Conservation (phyloP, 208 protist species). For the Crithidia sp. region DNA sequence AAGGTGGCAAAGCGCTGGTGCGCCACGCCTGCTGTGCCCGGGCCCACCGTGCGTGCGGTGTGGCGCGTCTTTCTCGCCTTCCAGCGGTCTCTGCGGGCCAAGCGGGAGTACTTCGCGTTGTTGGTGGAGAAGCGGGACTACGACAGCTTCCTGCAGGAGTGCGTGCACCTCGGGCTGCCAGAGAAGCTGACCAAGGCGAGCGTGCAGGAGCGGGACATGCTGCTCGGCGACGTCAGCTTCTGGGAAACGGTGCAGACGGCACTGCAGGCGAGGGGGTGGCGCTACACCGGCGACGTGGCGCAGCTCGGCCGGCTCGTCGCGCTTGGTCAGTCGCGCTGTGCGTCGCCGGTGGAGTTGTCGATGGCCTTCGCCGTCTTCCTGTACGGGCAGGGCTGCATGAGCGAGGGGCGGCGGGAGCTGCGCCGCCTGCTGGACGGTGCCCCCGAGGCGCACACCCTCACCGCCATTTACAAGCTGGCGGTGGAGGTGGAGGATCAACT, state of each 20-base stretch:
- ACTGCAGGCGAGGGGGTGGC: slow-evolving; percentile 51
- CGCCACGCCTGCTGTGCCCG: slow-evolving; percentile 44
- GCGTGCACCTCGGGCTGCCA: slow-evolving; percentile 36
- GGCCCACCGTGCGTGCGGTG: slow-evolving; percentile 50
- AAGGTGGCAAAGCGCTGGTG: slow-evolving; percentile 58
- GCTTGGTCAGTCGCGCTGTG: slow-evolving; percentile 44
- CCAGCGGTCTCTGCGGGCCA: slow-evolving; percentile 47
- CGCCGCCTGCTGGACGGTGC: slow-evolving; percentile 51
- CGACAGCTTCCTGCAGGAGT: slow-evolving; percentile 65
- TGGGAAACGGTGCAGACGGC: slow-evolving; percentile 73
- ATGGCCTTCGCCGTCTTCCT: slow-evolving; percentile 70
- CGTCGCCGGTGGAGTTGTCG: slow-evolving; percentile 55
- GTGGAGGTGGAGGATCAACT: slow-evolving; percentile 82
- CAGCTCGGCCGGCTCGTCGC: slow-evolving; percentile 53
- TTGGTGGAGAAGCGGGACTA: slow-evolving; percentile 52
- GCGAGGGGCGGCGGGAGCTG: slow-evolving; percentile 48
- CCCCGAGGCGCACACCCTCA: slow-evolving; percentile 55
- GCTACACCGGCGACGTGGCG: slow-evolving; percentile 42
- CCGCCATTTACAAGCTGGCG: slow-evolving; percentile 47
- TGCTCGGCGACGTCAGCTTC: slow-evolving; percentile 56
- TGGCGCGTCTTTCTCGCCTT: slow-evolving; percentile 70
- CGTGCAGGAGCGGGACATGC: slow-evolving; percentile 19
- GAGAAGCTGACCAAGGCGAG: slow-evolving; percentile 1
- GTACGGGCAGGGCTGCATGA: slow-evolving; percentile 67
- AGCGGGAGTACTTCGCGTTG: slow-evolving; percentile 70